Evolutionary conservation across 345 rosid genomes (phyloP).

Genomic region (Murraya paniculata): DNA sequence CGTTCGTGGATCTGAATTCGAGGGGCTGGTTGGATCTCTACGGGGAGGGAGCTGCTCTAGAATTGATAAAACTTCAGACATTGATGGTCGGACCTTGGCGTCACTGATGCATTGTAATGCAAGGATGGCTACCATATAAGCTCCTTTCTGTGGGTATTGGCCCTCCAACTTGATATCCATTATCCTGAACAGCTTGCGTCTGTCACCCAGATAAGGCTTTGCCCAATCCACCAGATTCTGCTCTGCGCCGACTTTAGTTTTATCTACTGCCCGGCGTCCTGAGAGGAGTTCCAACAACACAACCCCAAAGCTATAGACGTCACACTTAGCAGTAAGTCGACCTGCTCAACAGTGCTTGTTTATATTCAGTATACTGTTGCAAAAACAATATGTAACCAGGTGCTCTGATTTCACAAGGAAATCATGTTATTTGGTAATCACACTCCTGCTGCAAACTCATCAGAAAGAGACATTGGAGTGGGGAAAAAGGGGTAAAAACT

Average conservation of each 20-base stretch:
- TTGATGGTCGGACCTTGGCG: conserved; percentile 63
- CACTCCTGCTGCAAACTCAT: not conserved
- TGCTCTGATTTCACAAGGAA: not conserved
- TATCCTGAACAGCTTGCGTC: conserved; percentile 57
- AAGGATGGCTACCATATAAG: conserved; percentile 48
- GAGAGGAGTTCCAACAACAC: conserved; percentile 61
- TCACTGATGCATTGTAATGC: conserved; percentile 58
- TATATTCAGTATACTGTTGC: not conserved
- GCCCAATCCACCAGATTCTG: conserved; percentile 83
- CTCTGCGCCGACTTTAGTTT: conserved; percentile 45
- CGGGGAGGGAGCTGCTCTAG: conserved; percentile 36
- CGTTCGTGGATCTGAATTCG: not conserved
- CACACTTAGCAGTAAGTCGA: conserved; percentile 56
- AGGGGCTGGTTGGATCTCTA: conserved; percentile 15
- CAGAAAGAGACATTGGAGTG: not conserved
- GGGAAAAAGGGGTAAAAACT: not conserved
- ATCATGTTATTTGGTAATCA: not conserved
- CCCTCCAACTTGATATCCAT: conserved; percentile 79
- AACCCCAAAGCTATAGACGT: conserved; percentile 76
- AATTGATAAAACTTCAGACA: conserved; percentile 52
- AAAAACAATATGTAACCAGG: not conserved
- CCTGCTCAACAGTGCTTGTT: conserved; percentile 32
- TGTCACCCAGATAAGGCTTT: conserved; percentile 56
- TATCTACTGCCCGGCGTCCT: conserved; percentile 57
- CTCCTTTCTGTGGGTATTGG: conserved; percentile 60